Evolutionary conservation across 2,329 filamentous ascomycete genomes (phyloP), one percentile per base, ranked within the genome.

Genomic region (Helminthosporium solani): DNA sequence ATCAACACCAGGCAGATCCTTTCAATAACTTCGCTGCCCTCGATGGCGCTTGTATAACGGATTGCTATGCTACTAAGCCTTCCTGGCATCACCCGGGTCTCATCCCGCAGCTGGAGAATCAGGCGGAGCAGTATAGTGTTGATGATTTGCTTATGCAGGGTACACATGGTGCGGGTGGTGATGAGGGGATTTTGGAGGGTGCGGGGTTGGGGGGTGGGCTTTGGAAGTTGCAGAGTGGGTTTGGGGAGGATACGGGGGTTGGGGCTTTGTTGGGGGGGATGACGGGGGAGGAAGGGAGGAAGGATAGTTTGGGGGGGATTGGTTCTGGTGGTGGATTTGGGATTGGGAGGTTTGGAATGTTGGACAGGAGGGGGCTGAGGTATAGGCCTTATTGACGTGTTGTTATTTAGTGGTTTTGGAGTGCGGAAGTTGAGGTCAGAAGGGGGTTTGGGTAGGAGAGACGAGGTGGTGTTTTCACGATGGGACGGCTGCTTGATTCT

Each of bases 161-260:
- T 40, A n/a, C 42, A n/a, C 30, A 42, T 5, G 27, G 38, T 2
- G 37, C 21, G 7, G 27, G 37, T n/a, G 19, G 40, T 23, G 34
- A 30, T 36, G 37, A 3, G 46, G 52, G 8, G 44, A 46, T 7
- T 40, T 54, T 15, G 52, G 46, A 3, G 53, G 50, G 19, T 46
- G 50, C 35, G 50, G 51, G 2, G 45, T 53, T 33, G 9, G 45
- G 52, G 21, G 33, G 51, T 7, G 45, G 49, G 4, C 31, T 66
- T 3, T 67, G 63, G 64, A 64, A 57, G 40, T 40, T 66, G 30
- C 57, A 58, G 30, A 55, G 47, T 38, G 54, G 54, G 2, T 67
- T 64, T 30, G 48, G 52, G n/a, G 61, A 64, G n/a, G 58, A 59
- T 33, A 59, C 57, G 25, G 49, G 48, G 7, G 54, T 53, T 38